Evolutionary conservation across 345 rosid species (phyloP).

Genomic region (Aurinia saxatilis): DNA sequence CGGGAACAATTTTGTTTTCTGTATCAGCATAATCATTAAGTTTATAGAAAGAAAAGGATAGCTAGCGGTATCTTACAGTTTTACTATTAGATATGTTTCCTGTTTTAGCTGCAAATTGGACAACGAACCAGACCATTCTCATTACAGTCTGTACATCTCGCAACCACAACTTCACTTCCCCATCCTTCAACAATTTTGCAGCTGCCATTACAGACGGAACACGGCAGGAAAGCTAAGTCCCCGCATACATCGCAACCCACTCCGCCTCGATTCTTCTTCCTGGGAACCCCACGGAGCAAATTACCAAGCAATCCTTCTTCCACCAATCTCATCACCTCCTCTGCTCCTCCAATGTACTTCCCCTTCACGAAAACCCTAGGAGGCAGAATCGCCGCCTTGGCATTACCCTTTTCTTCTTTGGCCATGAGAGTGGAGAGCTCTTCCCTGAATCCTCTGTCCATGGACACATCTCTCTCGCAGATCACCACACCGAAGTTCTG

Average conservation of each 20-base stretch:
- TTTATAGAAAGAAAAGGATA: no score
- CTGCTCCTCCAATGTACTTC: constrained; percentile 76
- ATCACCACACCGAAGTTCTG: constrained; percentile 46
- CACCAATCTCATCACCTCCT: constrained; percentile 53
- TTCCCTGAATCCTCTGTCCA: constrained; percentile 70
- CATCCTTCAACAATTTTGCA: constrained; percentile 43
- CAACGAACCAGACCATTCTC: constrained; percentile 88
- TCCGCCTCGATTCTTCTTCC: no score
- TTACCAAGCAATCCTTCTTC: constrained; percentile 66
- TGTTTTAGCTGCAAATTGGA: constrained; percentile 52
- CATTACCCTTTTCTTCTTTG: background rate
- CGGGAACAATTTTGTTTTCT: no score
- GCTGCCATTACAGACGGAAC: constrained; percentile 75
- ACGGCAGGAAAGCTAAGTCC: constrained; percentile 60
- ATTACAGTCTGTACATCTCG: constrained; percentile 65
- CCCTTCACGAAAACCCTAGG: constrained; percentile 69
- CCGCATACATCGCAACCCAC: constrained; percentile 60
- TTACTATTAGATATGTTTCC: background rate
- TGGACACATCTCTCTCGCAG: constrained; percentile 72
- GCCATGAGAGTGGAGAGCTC: constrained; percentile 45
- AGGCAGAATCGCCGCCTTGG: constrained; percentile 35
- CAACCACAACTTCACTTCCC: constrained; percentile 30
- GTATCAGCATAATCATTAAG: background rate
- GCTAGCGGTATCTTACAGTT: no score
- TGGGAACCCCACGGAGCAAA: constrained; percentile 48